Evolutionary conservation across 2,329 filamentous ascomycete genomes (phyloP).

Genomic region (Colletotrichum sojae): DNA sequence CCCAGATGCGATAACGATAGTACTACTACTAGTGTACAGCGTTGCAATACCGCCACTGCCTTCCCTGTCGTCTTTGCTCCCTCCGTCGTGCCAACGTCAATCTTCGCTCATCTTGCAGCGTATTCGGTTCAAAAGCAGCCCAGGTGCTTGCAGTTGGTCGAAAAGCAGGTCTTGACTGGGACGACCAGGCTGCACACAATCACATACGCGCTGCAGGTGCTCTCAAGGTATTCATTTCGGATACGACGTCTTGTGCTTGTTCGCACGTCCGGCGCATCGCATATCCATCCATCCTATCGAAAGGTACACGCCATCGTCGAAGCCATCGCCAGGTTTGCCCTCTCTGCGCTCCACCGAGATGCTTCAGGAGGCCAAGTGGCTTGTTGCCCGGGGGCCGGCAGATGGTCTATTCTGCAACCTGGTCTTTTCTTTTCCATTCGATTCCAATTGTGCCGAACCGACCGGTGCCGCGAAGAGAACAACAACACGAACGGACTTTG

Average conservation of each 20-base stretch:
- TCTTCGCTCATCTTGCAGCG: constrained; percentile 37
- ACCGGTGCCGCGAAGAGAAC: constrained; percentile 22
- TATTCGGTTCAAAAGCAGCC: constrained; percentile 14
- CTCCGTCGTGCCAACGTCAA: constrained; percentile 31
- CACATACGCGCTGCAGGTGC: background rate
- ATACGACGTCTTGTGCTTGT: constrained; percentile 27
- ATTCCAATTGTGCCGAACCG: constrained; percentile 26
- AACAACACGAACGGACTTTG: constrained; percentile 18
- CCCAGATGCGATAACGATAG: background rate
- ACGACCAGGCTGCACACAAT: background rate
- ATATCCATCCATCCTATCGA: background rate
- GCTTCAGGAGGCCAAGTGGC: constrained; percentile 13
- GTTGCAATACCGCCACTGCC: constrained; percentile 24
- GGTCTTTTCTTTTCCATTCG: background rate
- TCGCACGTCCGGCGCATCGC: background rate
- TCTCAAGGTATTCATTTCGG: constrained; percentile 8
- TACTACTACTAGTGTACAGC: too few relatives aligned
- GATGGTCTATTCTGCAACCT: background rate
- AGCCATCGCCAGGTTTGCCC: constrained; percentile 14
- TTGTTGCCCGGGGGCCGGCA: background rate
- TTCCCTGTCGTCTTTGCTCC: constrained; percentile 27
- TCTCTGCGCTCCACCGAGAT: constrained; percentile 13
- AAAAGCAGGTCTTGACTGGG: background rate
- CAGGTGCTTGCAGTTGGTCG: background rate
- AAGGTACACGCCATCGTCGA: constrained; percentile 2